Conservation (phyloP, 805 yeast species). For the Wickerhamomyces bisporus region DNA sequence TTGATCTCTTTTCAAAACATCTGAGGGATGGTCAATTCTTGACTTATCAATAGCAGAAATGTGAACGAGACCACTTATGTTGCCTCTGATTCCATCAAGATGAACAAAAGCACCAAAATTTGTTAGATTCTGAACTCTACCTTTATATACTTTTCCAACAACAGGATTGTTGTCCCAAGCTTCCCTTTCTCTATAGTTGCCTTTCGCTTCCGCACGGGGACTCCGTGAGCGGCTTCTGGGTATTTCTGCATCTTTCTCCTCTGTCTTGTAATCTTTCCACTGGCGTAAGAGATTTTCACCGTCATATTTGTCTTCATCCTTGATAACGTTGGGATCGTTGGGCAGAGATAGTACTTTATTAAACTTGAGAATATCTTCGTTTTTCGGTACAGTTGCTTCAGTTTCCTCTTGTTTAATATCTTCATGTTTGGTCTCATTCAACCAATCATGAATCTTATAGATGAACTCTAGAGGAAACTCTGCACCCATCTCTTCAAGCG, state of each 20-base stretch:
- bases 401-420: constrained; percentile 5
- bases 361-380: constrained; percentile 19
- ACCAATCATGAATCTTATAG: constrained; percentile 10
- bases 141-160: constrained; percentile 49
- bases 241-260: constrained; percentile 9
- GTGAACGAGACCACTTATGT: constrained; percentile 66
- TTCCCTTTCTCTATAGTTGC: constrained; percentile 16
- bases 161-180: constrained; percentile 27
- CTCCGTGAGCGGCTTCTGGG: constrained; percentile 8
- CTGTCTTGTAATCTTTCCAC: constrained; percentile 21
- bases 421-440: not conserved
- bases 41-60: constrained; percentile 57
- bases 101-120: constrained; percentile 77
- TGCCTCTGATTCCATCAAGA: constrained; percentile 34
- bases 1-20: constrained; percentile 51
- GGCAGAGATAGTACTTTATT: constrained; percentile 15
- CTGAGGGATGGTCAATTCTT: constrained; percentile 53
- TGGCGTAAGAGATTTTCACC: constrained; percentile 9
- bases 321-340: constrained; percentile 14
- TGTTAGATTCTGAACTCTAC: constrained; percentile 53
- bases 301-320: constrained; percentile 14
- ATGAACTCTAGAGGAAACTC: constrained; percentile 29
- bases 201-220: too few species aligned
- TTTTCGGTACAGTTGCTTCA: constrained; percentile 16
- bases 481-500: constrained; percentile 39